Evolutionary conservation across 108 stramenopile species (phyloP).

Genomic region (Mayamaea pseudoterrestris): DNA sequence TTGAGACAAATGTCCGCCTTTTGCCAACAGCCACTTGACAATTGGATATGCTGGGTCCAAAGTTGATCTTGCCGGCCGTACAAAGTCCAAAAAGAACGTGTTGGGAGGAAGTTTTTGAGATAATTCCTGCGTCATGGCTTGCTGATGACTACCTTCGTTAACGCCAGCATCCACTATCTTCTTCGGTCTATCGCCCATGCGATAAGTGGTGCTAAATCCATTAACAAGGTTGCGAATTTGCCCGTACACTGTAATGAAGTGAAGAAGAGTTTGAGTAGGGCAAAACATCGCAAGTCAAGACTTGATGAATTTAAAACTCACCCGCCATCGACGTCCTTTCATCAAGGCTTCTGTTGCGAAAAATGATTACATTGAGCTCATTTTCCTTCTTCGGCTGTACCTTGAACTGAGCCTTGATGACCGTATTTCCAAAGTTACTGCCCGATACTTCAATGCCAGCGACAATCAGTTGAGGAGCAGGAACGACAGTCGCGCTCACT

Average conservation of each 20-base stretch:
- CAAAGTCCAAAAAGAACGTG: conserved; percentile 35
- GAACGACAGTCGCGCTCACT: conserved; percentile 16
- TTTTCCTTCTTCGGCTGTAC: conserved; percentile 24
- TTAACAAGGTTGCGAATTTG: conserved; percentile 28
- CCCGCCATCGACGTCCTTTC: conserved; percentile 15
- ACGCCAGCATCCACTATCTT: conserved; percentile 21
- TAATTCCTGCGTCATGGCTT: conserved; percentile 27
- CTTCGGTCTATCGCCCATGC: conserved; percentile 22
- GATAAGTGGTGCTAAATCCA: conserved; percentile 24
- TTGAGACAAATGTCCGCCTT: conserved; percentile 3
- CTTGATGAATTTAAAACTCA: too few species aligned
- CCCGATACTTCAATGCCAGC: conserved; percentile 38
- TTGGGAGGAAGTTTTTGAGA: conserved; percentile 11
- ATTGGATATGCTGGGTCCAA: conserved; percentile 42
- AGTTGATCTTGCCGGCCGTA: conserved; percentile 26
- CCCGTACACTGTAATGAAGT: too few species aligned
- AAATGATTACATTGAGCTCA: conserved; percentile 30
- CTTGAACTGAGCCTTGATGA: conserved; percentile 31
- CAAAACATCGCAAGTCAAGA: too few species aligned
- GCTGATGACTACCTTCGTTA: conserved; percentile 20
- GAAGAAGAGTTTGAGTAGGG: too few species aligned
- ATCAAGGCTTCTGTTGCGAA: conserved; percentile 20
- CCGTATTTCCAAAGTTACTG: conserved; percentile 39
- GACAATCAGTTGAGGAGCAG: conserved; percentile 31
- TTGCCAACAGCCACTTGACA: conserved; percentile 22